phyloP scores from a whole-genome alignment of 805 yeast species.

The Myxozyma neotropica region DNA sequence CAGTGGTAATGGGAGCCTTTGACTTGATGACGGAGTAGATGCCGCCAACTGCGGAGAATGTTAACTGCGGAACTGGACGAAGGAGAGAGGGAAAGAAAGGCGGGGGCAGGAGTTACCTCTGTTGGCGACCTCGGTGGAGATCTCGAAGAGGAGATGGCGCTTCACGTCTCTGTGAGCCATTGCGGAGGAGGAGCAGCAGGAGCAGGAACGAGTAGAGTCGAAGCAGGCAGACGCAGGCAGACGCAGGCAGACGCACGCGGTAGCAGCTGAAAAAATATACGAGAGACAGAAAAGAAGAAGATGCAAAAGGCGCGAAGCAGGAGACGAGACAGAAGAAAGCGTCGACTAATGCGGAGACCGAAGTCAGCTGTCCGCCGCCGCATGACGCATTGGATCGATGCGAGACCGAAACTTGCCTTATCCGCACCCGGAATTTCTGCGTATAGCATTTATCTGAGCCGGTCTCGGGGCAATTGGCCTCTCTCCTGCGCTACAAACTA shows the following conservation, averaged over 20 bases:
- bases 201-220: not conserved
- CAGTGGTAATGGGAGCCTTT: conserved; percentile 94
- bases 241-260: not conserved
- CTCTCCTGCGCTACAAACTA: too few relatives aligned
- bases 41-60: conserved; percentile 71
- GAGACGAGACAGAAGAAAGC: not conserved
- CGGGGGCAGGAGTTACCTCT: conserved; percentile 38
- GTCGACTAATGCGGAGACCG: too few relatives aligned
- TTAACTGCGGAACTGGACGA: not conserved
- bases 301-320: not conserved
- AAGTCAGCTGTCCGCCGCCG: conserved; percentile 5
- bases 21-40: conserved; percentile 95
- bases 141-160: conserved; percentile 85
- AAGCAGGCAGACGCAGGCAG: conserved; percentile 3
- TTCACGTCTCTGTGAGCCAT: conserved; percentile 74
- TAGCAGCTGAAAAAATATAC: too few relatives aligned
- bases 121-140: conserved; percentile 97
- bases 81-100: too few relatives aligned
- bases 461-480: too few relatives aligned
- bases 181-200: not conserved
- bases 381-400: not conserved
- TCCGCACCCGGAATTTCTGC: not conserved
- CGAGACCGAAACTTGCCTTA: not conserved
- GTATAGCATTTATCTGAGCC: too few relatives aligned
- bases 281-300: too few relatives aligned